phyloP scores from a whole-genome alignment of 2,329 filamentous ascomycete species.

The Fusarium torulosum region DNA sequence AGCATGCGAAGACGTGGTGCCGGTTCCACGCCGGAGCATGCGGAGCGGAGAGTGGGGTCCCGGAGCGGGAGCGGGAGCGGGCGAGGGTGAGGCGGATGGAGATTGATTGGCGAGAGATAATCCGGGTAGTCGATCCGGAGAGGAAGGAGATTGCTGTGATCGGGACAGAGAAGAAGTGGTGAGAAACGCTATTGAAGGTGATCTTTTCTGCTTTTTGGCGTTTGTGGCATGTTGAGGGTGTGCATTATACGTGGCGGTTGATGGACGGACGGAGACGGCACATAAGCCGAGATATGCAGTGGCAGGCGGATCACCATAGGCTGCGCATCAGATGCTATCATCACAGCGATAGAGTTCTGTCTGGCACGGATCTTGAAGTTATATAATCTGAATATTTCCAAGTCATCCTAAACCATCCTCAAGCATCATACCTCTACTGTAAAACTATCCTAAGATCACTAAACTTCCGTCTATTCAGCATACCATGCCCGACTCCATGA shows the following conservation, averaged over 20 bases:
- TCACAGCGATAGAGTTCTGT: too few relatives aligned
- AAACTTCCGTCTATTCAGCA: too few relatives aligned
- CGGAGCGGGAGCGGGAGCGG: conserved; percentile 13
- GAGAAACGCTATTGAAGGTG: not conserved
- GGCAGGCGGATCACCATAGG: too few relatives aligned
- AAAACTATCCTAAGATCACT: too few relatives aligned
- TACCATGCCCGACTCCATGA: too few relatives aligned
- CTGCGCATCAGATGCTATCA: too few relatives aligned
- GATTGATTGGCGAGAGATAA: conserved; percentile 52
- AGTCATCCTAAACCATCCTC: too few relatives aligned
- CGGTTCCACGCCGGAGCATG: conserved; percentile 54
- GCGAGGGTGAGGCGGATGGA: conserved; percentile 24
- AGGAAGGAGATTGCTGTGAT: conserved; percentile 45
- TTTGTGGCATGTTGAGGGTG: conserved; percentile 27
- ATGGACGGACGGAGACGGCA: conserved; percentile 38
- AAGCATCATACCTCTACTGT: too few relatives aligned
- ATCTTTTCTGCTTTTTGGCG: conserved; percentile 1
- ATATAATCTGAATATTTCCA: too few relatives aligned
- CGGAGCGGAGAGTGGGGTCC: conserved; percentile 24
- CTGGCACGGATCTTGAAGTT: too few relatives aligned
- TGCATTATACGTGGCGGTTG: conserved; percentile 31
- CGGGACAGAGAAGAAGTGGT: conserved; percentile 36
- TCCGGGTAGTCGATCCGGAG: conserved; percentile 50
- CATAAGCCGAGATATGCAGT: conserved; percentile 28
- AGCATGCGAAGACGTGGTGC: conserved; percentile 57